Conservation (phyloP, 2,329 filamentous ascomycete species). For the Dichotomopilus funicola region DNA sequence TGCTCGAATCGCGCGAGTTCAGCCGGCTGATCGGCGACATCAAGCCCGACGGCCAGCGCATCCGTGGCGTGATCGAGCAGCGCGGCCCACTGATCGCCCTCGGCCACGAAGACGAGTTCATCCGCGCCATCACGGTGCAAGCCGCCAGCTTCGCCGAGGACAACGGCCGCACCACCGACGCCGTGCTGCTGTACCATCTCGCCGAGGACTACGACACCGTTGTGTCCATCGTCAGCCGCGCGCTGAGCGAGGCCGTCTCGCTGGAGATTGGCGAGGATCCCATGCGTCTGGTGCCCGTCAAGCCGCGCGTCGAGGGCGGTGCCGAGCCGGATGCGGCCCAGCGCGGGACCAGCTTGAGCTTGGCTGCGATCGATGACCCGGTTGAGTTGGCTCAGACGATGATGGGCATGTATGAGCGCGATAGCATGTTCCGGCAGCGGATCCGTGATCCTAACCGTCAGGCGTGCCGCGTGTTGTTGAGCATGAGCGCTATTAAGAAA, state of each 20-base stretch:
- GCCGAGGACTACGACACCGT: slow-evolving; percentile 94
- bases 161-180: slow-evolving; percentile 86
- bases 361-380: slow-evolving; percentile 55
- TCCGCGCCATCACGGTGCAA: slow-evolving; percentile 86
- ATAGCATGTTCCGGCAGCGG: slow-evolving; percentile 53
- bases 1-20: slow-evolving; percentile 95
- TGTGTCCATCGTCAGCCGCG: slow-evolving; percentile 81
- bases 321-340: slow-evolving; percentile 29
- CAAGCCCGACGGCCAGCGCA: slow-evolving; percentile 73
- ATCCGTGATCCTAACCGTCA: slow-evolving; percentile 52
- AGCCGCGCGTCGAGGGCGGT: slow-evolving; percentile 52
- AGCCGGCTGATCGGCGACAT: slow-evolving; percentile 91
- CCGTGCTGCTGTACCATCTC: slow-evolving; percentile 88
- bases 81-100: slow-evolving; percentile 76
- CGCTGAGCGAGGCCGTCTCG: slow-evolving; percentile 82
- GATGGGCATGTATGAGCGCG: slow-evolving; percentile 57
- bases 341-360: slow-evolving; percentile 51
- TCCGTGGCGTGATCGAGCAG: slow-evolving; percentile 81
- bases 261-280: slow-evolving; percentile 78
- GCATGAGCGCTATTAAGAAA: slow-evolving; percentile 56
- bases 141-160: slow-evolving; percentile 91
- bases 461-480: slow-evolving; percentile 50
- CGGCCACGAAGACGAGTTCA: slow-evolving; percentile 72
- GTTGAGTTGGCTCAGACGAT: slow-evolving; percentile 54
- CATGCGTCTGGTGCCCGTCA: slow-evolving; percentile 71